Evolutionary conservation across 2,329 filamentous ascomycete species (phyloP).

Genomic region (Ophiostoma piceae): DNA sequence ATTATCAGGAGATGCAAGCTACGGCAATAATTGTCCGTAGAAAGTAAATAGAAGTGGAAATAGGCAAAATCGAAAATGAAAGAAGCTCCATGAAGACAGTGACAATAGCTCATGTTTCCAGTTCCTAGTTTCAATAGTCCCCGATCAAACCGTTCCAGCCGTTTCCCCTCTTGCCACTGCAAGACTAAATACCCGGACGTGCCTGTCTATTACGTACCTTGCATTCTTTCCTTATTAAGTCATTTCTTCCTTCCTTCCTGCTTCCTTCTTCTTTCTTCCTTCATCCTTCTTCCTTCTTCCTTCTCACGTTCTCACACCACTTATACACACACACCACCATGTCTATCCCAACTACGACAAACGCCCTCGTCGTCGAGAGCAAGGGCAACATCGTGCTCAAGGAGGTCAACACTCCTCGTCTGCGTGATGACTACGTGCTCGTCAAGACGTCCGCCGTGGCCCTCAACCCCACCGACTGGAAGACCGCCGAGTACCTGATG

Average conservation of each 20-base stretch:
- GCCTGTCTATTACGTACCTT: background rate
- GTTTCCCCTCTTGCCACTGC: background rate
- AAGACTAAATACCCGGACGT: background rate
- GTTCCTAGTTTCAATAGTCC: background rate
- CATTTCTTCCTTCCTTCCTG: background rate
- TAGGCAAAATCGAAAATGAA: background rate
- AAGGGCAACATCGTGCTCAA: conserved; percentile 21
- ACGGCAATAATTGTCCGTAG: background rate
- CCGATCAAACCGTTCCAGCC: background rate
- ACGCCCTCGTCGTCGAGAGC: conserved; percentile 29
- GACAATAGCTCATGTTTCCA: background rate
- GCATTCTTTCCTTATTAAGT: too few species aligned
- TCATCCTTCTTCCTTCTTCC: background rate
- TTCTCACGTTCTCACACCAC: background rate
- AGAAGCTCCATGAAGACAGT: background rate
- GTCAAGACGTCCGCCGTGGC: conserved; percentile 30
- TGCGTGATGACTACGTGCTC: conserved; percentile 32
- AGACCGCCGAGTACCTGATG: conserved; percentile 24
- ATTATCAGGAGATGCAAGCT: background rate
- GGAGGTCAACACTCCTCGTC: conserved; percentile 28
- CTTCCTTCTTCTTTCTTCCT: too few species aligned
- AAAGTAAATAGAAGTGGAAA: conserved; percentile 1
- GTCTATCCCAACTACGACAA: conserved; percentile 27
- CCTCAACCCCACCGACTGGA: conserved; percentile 34
- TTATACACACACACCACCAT: conserved; percentile 12